Evolutionary conservation across 768 basidiomycete species (phyloP).

Genomic region (Pilatotrama ljubarskyi): DNA sequence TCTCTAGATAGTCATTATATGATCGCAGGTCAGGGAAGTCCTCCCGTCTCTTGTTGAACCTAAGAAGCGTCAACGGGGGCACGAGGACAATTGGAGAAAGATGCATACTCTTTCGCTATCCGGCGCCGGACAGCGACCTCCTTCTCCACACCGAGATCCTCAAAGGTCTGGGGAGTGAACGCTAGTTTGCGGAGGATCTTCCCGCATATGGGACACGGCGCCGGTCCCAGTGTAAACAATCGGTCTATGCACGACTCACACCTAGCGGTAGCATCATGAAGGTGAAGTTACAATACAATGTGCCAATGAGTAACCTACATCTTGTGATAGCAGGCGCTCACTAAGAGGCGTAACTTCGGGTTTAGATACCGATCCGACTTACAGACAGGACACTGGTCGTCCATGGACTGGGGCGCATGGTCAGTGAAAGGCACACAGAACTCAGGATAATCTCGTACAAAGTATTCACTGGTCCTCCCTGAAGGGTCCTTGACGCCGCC

Average conservation of each 20-base stretch:
- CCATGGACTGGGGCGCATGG: slow-evolving; percentile 60
- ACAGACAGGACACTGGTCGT: slow-evolving; percentile 96
- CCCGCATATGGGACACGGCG: slow-evolving; percentile 92
- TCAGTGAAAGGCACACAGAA: slow-evolving; percentile 1
- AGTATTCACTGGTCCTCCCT: slow-evolving; percentile 79
- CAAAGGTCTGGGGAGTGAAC: slow-evolving; percentile 95
- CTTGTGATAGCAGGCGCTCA: slow-evolving; percentile 98
- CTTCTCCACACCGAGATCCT: slow-evolving; percentile 90
- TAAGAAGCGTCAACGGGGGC: slow-evolving; percentile 32
- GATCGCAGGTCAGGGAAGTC: slow-evolving; percentile 79
- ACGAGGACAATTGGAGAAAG: not conserved
- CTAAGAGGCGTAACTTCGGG: slow-evolving; percentile 88
- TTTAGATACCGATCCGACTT: slow-evolving; percentile 96
- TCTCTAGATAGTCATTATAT: slow-evolving; percentile 96
- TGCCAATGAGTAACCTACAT: slow-evolving; percentile 54
- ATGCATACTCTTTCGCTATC: slow-evolving; percentile 80
- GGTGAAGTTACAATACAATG: not conserved
- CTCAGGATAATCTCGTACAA: slow-evolving; percentile 48
- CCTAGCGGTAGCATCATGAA: slow-evolving; percentile 46
- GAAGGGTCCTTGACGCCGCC: slow-evolving; percentile 88
- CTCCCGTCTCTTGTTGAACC: slow-evolving; percentile 92
- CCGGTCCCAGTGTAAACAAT: slow-evolving; percentile 92
- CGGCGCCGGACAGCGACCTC: slow-evolving; percentile 88
- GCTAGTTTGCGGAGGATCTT: slow-evolving; percentile 87
- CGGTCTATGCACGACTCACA: slow-evolving; percentile 99